These are phyloP conservation scores for Amaranthus tricolor DNA, from an alignment of 179 eudicot genomes.

Conservation along the genomic window DNA sequence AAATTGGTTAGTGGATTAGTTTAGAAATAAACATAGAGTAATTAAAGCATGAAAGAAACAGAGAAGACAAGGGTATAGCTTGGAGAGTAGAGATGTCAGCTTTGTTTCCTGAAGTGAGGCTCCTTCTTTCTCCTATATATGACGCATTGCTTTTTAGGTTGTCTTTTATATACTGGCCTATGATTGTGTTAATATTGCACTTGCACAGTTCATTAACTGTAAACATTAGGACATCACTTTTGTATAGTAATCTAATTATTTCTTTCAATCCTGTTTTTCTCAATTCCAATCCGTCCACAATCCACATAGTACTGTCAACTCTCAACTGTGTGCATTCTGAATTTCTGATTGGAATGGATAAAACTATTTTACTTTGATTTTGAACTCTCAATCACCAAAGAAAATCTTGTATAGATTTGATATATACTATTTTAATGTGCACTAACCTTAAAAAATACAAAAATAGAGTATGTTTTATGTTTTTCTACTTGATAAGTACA, in stretches of 20 bases:
- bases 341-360: constrained; percentile 25
- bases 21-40: constrained; percentile 12
- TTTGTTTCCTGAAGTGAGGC: constrained; percentile 19
- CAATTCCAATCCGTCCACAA: constrained; percentile 3
- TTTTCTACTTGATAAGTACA: no score
- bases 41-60: constrained; percentile 12
- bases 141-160: constrained; percentile 9
- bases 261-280: constrained; percentile 10
- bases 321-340: constrained; percentile 7
- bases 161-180: not conserved
- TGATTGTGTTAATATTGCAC: constrained; percentile 1
- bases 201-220: constrained; percentile 13
- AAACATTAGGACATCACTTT: constrained; percentile 11
- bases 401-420: no score
- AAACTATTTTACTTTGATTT: constrained; percentile 10
- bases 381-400: not conserved
- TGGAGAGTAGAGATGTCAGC: constrained; percentile 24
- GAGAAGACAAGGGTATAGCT: constrained; percentile 19
- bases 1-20: not conserved
- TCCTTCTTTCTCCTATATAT: constrained; percentile 11
- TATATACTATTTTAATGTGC: no score
- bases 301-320: not conserved
- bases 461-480: no score
- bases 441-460: no score
- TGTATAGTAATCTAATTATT: not conserved